Evolutionary conservation across 495 filamentous ascomycete species (phyloP), one percentile per base, ranked within the genome.

Genomic region (Astrocystis sublimbata): DNA sequence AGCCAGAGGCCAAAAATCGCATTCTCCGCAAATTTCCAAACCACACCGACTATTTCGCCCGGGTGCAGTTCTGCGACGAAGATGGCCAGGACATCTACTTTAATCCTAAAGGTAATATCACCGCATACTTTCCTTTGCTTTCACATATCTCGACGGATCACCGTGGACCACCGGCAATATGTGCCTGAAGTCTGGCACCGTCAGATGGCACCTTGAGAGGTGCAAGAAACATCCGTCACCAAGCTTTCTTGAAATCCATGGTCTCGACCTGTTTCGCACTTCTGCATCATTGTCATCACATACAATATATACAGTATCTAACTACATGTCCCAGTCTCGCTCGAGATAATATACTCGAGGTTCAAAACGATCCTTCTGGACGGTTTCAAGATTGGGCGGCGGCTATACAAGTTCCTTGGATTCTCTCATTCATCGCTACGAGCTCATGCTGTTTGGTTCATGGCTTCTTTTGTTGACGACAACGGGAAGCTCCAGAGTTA

Each of bases 341-440:
- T 86, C 5, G 76, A 86, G 3, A 36, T 51, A 0, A 78, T 92
- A 17, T 86, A 83, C 63, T 65, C 78, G 2, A 81, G 89, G 36
- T 92, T 88, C 75, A 85, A 83, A 50, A 53, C 61, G 0, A 74
- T 91, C 2, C 71, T 92, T 15, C 58, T 76, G 5, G 69, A 75
- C 1, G 84, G 82, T 1, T 82, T 93, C 28, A 69, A 73, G 4
- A 85, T 94, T 41, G 88, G 81, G 13, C 89, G 86, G 4, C 80
- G 87, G 10, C 51, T 65, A 0, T 96, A 86, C 67, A 68, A 72
- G 6, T 93, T 93, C 66, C 76, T 93, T 1, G 91, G 91, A 1
- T 96, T 93, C 68, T 93, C 90, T 0, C 89, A 92, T 70, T 92
- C 89, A 0, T 92, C 89, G 0, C 78, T 96, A 9, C 13, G 54